Evolutionary conservation across 73 alveolate species (phyloP).

Genomic region (Tetrahymena elliotti): DNA sequence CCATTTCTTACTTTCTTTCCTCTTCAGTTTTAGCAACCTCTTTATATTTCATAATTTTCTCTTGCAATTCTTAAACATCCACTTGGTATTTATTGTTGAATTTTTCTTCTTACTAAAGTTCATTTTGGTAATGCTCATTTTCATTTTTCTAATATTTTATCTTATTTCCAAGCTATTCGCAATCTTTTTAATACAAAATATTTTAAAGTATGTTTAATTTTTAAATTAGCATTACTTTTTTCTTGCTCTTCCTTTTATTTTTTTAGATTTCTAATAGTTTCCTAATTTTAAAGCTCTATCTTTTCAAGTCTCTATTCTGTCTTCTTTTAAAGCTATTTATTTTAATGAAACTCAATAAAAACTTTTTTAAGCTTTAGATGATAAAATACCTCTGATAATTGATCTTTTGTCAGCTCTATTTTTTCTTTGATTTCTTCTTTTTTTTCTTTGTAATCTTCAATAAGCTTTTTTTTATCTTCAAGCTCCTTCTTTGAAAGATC

Average conservation of each 20-base stretch:
- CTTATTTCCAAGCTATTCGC: constrained; percentile 3
- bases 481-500: not conserved
- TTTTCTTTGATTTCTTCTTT: not conserved
- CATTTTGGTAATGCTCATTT: constrained; percentile 31
- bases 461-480: constrained; percentile 2
- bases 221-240: constrained; percentile 1
- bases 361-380: not conserved
- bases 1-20: constrained; percentile 44
- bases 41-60: constrained; percentile 48
- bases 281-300: constrained; percentile 22
- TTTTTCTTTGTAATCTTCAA: constrained; percentile 9
- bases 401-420: not conserved
- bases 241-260: constrained; percentile 13
- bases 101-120: constrained; percentile 57
- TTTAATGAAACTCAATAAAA: not conserved
- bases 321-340: not conserved
- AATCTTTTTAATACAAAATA: not conserved
- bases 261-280: constrained; percentile 9
- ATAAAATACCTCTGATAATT: not conserved
- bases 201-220: not conserved
- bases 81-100: constrained; percentile 35
- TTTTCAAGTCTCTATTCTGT: constrained; percentile 28
- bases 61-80: constrained; percentile 41
- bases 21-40: constrained; percentile 26
- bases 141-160: not conserved